These are phyloP conservation scores for Sicyos edulis DNA, from an alignment of 306 rosid genomes.

Conservation along the genomic window DNA sequence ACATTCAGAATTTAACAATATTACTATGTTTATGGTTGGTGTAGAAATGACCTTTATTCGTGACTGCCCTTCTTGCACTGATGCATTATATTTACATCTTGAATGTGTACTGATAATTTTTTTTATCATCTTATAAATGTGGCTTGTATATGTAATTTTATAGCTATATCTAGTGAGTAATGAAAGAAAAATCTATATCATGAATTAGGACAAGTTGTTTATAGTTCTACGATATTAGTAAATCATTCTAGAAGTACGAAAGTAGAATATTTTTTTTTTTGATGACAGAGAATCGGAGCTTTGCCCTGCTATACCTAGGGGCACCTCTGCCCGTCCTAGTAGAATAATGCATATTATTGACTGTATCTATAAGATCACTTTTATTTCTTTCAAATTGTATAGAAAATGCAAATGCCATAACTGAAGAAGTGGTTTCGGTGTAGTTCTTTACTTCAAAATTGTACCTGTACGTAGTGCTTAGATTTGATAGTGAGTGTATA, in stretches of 20 bases:
- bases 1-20: slow-evolving; percentile 9
- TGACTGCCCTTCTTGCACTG: background rate
- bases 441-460: slow-evolving; percentile 1
- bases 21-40: background rate
- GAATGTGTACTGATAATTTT: background rate
- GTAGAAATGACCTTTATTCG: background rate
- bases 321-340: too few species aligned
- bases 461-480: background rate
- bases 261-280: too few species aligned
- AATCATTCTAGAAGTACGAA: background rate
- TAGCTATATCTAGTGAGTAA: background rate
- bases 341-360: background rate
- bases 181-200: background rate
- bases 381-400: background rate
- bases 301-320: too few species aligned
- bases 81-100: slow-evolving; percentile 4
- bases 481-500: background rate
- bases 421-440: background rate
- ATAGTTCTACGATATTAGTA: background rate
- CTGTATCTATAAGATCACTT: background rate
- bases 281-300: too few species aligned
- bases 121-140: background rate
- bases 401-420: slow-evolving; percentile 8
- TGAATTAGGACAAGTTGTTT: background rate
- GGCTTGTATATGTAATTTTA: background rate